phyloP scores from a whole-genome alignment of 352 stramenopile species.

The Globisporangium parvum region DNA sequence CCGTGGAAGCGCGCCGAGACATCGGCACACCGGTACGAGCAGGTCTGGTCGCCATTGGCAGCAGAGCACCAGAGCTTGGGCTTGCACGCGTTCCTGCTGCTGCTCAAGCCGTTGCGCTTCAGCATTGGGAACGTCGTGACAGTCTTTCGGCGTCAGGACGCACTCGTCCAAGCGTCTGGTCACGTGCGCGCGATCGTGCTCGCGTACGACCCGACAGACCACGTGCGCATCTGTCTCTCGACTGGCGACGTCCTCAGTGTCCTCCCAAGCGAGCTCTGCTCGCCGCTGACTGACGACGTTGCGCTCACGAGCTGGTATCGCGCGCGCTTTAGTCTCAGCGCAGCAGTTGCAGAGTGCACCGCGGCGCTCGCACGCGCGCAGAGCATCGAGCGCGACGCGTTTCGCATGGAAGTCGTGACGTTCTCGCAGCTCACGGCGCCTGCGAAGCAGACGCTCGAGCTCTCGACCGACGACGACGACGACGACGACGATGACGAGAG shows the following conservation, averaged over 20 bases:
- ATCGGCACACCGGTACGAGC: too few species aligned
- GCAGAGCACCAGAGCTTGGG: too few species aligned
- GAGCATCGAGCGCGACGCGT: constrained; percentile 52
- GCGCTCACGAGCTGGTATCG: constrained; percentile 59
- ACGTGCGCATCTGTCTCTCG: constrained; percentile 50
- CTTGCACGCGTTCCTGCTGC: too few species aligned
- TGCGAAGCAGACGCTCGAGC: constrained; percentile 10
- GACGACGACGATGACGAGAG: neutral
- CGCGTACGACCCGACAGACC: constrained; percentile 31
- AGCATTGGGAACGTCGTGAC: too few species aligned
- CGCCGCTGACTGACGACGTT: constrained; percentile 62
- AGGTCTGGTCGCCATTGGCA: too few species aligned
- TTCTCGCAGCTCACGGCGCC: constrained; percentile 29
- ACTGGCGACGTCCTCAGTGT: constrained; percentile 39
- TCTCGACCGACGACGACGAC: constrained; percentile 9
- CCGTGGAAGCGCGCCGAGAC: too few species aligned
- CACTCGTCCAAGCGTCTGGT: too few species aligned
- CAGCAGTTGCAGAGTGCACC: constrained; percentile 44
- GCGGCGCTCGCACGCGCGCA: constrained; percentile 41
- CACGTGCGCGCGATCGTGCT: constrained; percentile 66
- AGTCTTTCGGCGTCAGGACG: too few species aligned
- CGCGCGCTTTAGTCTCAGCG: constrained; percentile 67
- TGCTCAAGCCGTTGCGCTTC: too few species aligned
- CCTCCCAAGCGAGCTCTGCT: constrained; percentile 58
- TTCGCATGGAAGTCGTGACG: constrained; percentile 49